Conservation (phyloP, 176 grass and related monocot genomes). For the Raddia guianensis region DNA sequence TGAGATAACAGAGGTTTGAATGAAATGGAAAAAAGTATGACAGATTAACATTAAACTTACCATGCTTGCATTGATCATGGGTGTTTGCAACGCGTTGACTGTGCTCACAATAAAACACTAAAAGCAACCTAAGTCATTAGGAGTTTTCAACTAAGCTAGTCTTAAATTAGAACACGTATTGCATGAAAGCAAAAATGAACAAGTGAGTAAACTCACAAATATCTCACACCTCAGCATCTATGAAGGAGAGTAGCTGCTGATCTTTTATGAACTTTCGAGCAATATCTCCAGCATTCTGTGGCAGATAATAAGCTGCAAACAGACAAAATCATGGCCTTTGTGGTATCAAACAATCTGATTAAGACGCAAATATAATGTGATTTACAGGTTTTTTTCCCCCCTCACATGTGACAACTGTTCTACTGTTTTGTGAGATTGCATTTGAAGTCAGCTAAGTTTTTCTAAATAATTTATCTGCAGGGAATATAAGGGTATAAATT, state of each 20-base stretch:
- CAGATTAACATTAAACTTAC: conserved; percentile 51
- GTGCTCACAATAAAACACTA: conserved; percentile 99
- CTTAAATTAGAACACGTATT: background rate
- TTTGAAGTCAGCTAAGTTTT: conserved; percentile 14
- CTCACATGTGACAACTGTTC: background rate
- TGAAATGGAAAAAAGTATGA: conserved; percentile 21
- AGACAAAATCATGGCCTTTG: conserved; percentile 19
- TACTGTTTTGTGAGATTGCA: background rate
- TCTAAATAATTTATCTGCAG: background rate
- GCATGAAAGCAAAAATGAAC: conserved; percentile 18
- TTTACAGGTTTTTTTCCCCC: background rate
- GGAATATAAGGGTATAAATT: background rate
- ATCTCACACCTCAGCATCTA: conserved; percentile 93
- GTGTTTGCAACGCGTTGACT: conserved; percentile 90
- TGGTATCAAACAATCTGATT: background rate
- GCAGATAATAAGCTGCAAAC: conserved; percentile 84
- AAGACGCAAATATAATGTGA: background rate
- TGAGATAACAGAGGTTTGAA: conserved; percentile 46
- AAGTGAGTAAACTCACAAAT: conserved; percentile 59
- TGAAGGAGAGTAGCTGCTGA: conserved; percentile 89
- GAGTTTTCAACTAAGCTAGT: conserved; percentile 21
- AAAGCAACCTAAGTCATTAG: conserved; percentile 33
- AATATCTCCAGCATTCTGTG: conserved; percentile 93
- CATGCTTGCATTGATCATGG: conserved; percentile 99
- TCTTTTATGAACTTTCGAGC: conserved; percentile 97